Evolutionary conservation across 257 asterid genomes (phyloP).

Genomic region (Dorcoceras hygrometricum): DNA sequence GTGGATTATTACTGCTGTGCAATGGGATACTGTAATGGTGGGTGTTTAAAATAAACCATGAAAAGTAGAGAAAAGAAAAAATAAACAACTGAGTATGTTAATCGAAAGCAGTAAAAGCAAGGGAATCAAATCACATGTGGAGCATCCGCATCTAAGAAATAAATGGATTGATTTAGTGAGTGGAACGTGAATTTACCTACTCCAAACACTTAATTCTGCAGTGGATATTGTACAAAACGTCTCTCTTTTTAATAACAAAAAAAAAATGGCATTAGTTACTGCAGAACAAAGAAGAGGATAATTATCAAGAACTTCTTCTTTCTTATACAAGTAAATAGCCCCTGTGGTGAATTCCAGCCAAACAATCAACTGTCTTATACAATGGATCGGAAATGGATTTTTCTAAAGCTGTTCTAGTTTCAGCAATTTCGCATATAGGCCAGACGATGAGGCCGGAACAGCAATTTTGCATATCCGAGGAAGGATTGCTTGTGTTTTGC

Average conservation of each 20-base stretch:
- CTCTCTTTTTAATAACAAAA: no score
- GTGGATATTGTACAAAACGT: not conserved
- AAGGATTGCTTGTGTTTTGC: not conserved
- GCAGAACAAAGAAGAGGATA: not conserved
- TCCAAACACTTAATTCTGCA: not conserved
- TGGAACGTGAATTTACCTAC: not conserved
- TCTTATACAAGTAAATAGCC: not conserved
- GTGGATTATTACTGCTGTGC: not conserved
- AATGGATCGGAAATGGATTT: not conserved
- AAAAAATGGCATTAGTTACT: not conserved
- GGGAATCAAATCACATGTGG: not conserved
- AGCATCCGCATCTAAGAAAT: not conserved
- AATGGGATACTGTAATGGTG: not conserved
- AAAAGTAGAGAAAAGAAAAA: not conserved
- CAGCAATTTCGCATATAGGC: not conserved
- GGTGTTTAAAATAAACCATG: not conserved
- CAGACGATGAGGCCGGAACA: no score
- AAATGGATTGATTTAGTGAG: not conserved
- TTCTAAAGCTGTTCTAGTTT: not conserved
- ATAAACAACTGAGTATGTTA: not conserved
- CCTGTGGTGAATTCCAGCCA: not conserved
- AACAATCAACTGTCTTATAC: no score
- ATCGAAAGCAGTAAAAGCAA: not conserved
- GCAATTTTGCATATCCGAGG: not conserved
- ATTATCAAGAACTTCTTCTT: not conserved